These are phyloP conservation scores for Epithemia pelagica DNA, from an alignment of 108 stramenopile genomes.

Conservation along the genomic window DNA sequence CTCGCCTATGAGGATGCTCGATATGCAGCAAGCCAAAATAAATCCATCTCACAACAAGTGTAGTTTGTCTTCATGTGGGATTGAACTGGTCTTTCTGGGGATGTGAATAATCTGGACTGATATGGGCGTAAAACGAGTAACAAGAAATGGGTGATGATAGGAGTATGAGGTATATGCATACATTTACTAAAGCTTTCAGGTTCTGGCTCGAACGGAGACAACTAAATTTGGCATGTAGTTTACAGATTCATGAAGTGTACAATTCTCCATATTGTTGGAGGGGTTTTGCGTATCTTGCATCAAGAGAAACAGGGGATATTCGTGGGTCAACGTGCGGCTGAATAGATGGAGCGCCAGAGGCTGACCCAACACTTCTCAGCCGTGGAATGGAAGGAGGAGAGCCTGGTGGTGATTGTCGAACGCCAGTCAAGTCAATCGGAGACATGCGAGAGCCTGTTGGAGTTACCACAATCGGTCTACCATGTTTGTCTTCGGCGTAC, in stretches of 20 bases:
- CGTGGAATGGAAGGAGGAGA: not conserved
- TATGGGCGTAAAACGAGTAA: too few relatives aligned
- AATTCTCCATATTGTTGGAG: not conserved
- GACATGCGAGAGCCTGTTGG: not conserved
- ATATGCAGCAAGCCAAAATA: too few relatives aligned
- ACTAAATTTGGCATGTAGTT: not conserved
- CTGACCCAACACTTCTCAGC: not conserved
- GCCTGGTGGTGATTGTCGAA: not conserved
- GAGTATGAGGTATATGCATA: too few relatives aligned
- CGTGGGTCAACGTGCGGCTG: not conserved
- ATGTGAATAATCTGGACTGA: too few relatives aligned
- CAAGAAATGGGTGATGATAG: too few relatives aligned
- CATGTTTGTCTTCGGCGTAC: slow-evolving; percentile 7
- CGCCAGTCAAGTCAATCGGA: not conserved
- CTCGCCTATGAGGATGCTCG: too few relatives aligned
- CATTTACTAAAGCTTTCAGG: too few relatives aligned
- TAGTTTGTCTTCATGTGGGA: too few relatives aligned
- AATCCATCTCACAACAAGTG: too few relatives aligned
- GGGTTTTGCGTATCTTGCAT: not conserved
- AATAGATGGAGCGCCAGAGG: not conserved
- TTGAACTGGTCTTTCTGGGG: too few relatives aligned
- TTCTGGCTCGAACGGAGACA: too few relatives aligned
- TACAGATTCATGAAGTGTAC: not conserved
- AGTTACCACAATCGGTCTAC: slow-evolving; percentile 9
- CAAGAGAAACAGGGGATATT: not conserved